Evolutionary conservation across 1,139 yeast species (phyloP).

Genomic region (Pichia sp.): DNA sequence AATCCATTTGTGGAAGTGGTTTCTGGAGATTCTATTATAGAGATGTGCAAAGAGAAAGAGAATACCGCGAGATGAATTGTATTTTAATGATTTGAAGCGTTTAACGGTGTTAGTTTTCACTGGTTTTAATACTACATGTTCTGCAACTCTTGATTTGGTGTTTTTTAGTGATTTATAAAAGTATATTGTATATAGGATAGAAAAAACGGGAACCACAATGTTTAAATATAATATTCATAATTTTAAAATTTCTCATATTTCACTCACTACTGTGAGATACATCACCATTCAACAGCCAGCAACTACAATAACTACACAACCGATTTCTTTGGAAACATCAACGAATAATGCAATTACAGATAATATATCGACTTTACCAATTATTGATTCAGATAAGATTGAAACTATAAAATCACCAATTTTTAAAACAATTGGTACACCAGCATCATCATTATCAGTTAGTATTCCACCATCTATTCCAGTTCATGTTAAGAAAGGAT

Average conservation of each 20-base stretch:
- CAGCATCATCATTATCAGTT: conserved; percentile 40
- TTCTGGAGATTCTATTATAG: neutral
- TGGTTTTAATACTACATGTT: too few relatives aligned
- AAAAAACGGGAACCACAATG: neutral
- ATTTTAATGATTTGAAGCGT: too few relatives aligned
- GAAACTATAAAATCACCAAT: conserved; percentile 15
- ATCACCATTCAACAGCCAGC: conserved; percentile 26
- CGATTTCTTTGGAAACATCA: conserved; percentile 7
- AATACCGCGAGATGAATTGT: neutral
- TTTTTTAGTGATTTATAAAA: too few relatives aligned
- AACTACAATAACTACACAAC: conserved; percentile 9
- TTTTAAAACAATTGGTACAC: conserved; percentile 39
- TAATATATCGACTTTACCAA: conserved; percentile 16
- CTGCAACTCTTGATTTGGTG: too few relatives aligned
- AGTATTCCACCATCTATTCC: conserved; percentile 56
- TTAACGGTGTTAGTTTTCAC: too few relatives aligned
- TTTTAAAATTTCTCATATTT: neutral
- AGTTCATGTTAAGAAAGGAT: conserved; percentile 40
- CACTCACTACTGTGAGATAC: conserved; percentile 13
- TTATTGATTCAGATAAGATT: neutral
- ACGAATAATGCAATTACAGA: conserved; percentile 7
- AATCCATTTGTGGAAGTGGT: neutral
- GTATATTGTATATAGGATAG: too few relatives aligned
- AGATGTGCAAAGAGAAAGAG: neutral
- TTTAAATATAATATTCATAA: neutral